Conservation (phyloP, 2,329 filamentous ascomycete species). For the Stagonosporopsis vannaccii region DNA sequence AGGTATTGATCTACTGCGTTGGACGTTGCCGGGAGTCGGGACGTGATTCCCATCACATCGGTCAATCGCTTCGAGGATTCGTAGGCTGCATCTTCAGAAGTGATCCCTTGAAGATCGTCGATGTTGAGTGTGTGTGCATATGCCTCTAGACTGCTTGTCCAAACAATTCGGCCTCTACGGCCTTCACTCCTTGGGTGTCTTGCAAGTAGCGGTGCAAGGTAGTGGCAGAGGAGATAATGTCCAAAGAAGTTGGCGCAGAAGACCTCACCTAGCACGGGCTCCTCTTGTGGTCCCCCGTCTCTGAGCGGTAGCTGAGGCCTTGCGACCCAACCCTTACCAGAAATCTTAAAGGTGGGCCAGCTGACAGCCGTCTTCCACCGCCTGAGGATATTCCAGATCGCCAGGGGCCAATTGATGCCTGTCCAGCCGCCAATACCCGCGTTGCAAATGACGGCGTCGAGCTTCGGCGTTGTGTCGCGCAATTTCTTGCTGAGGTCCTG, state of each 20-base stretch:
- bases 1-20: constrained; percentile 51
- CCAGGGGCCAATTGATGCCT: constrained; percentile 73
- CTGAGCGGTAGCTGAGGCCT: constrained; percentile 58
- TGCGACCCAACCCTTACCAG: constrained; percentile 63
- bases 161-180: constrained; percentile 74
- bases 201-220: constrained; percentile 75
- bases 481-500: constrained; percentile 62
- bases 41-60: constrained; percentile 80
- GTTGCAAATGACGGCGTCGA: constrained; percentile 85
- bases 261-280: constrained; percentile 75
- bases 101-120: constrained; percentile 79
- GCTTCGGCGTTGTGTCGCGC: constrained; percentile 66
- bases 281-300: constrained; percentile 40
- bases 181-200: constrained; percentile 51
- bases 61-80: constrained; percentile 88
- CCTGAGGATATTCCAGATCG: constrained; percentile 64
- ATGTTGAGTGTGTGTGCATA: constrained; percentile 63
- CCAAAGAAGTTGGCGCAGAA: constrained; percentile 95
- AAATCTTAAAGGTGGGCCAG: constrained; percentile 79
- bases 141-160: constrained; percentile 85
- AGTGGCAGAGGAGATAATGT: constrained; percentile 88
- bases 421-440: constrained; percentile 88
- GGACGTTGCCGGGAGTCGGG: constrained; percentile 68
- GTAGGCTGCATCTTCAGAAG: constrained; percentile 72
- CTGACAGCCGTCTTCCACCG: constrained; percentile 74